phyloP scores from a whole-genome alignment of 495 filamentous ascomycete genomes.

The Neurospora sp. region DNA sequence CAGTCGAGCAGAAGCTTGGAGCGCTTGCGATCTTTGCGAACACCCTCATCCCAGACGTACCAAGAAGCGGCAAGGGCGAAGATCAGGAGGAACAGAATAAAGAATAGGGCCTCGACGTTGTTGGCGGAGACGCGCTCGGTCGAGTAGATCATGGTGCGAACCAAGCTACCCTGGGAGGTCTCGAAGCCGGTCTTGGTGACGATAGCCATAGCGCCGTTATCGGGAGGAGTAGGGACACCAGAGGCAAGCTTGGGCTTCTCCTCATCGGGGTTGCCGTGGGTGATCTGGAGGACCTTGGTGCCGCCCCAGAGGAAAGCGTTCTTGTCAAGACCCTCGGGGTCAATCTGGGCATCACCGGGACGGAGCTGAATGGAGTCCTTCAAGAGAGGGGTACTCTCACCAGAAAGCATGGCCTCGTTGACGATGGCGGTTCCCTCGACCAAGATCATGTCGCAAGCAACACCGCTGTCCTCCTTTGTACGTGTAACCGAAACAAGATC shows the following conservation, averaged over 20 bases:
- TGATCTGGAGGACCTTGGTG: constrained; percentile 94
- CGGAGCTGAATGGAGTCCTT: constrained; percentile 95
- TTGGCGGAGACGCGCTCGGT: constrained; percentile 97
- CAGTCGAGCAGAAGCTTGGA: constrained; percentile 97
- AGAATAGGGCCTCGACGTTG: constrained; percentile 86
- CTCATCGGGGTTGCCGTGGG: constrained; percentile 71
- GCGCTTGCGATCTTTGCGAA: constrained; percentile 82
- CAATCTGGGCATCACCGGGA: constrained; percentile 72
- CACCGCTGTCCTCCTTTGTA: constrained; percentile 93
- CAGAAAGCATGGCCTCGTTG: constrained; percentile 98
- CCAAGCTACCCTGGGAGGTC: constrained; percentile 93
- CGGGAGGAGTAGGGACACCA: constrained; percentile 64
- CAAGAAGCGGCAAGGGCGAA: constrained; percentile 98
- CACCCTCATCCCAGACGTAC: constrained; percentile 99
- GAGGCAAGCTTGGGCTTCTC: constrained; percentile 55
- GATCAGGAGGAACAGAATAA: constrained; percentile 92
- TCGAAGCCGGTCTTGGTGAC: constrained; percentile 98
- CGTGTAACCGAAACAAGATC: constrained; percentile 90
- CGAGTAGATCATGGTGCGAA: constrained; percentile 99
- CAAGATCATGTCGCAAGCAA: constrained; percentile 94
- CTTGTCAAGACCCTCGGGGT: constrained; percentile 89
- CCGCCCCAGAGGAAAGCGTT: constrained; percentile 92
- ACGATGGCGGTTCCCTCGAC: constrained; percentile 95
- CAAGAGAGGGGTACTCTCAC: constrained; percentile 91
- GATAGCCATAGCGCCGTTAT: constrained; percentile 88